Conservation (phyloP, 2,329 filamentous ascomycete genomes). For the Cercospora zeae-maydis region DNA sequence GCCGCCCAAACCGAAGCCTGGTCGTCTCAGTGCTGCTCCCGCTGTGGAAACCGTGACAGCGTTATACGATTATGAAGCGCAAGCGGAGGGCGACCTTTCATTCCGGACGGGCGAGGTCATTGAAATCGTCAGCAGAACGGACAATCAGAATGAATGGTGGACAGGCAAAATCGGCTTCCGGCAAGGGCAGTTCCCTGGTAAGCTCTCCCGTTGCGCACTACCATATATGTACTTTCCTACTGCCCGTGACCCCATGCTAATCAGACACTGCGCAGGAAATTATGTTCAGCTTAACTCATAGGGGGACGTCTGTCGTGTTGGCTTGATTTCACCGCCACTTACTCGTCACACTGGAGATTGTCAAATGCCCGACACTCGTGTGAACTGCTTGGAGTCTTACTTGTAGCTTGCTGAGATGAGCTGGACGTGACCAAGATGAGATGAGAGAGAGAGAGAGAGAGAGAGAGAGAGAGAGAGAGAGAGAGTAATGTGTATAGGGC, state of each 20-base stretch:
- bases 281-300: constrained; percentile 46
- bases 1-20: constrained; percentile 62
- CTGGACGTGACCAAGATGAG: not conserved
- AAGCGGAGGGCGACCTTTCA: constrained; percentile 89
- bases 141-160: constrained; percentile 97
- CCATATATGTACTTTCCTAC: not conserved
- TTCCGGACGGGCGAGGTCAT: constrained; percentile 87
- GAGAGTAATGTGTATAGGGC: not conserved
- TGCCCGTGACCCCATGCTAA: not conserved
- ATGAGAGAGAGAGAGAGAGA: not conserved
- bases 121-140: constrained; percentile 71
- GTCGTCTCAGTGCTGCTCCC: constrained; percentile 60
- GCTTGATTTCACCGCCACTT: not conserved
- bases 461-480: too few species aligned
- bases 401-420: not conserved
- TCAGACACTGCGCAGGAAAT: constrained; percentile 38
- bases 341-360: not conserved
- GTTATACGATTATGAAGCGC: constrained; percentile 92
- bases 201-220: constrained; percentile 30
- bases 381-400: not conserved
- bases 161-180: constrained; percentile 73
- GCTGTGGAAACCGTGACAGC: constrained; percentile 78
- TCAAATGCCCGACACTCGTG: not conserved
- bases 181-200: constrained; percentile 93
- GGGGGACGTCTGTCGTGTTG: not conserved